Base-by-base conservation (phyloP, 257 asterid species). In the Eucommia ulmoides region DNA sequence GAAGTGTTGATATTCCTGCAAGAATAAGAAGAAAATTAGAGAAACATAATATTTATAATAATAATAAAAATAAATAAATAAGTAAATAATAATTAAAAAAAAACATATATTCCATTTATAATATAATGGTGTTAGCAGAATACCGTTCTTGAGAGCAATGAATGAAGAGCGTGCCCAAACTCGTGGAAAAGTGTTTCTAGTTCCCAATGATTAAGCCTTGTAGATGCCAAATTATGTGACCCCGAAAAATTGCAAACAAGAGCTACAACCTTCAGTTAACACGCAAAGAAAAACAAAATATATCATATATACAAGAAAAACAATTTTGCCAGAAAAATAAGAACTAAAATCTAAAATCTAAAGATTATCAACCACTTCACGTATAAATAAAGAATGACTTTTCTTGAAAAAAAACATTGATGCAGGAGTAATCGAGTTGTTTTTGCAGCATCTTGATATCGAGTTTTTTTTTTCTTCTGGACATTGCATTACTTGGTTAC, bases 161-260 rank as follows among this genome's bases (percentile, higher is more conserved):
- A 89, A 79, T 89, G 98, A 56, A 89, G 93, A 55, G 98, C 96
- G 63, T 89, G 98, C 25, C 98, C 98, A 63, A 85, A 89, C 68
- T 89, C 98, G 55, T 89, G 98, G 69, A 89, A 85, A 52, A 89
- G 92, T 35, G 96, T 89, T 71, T 89, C 96, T 41, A 89, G 81
- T 60, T 89, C 94, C 63, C 82, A 77, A 72, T 89, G 98, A 59
- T 79, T 87, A 67, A 89, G 96, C 56, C 62, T 69, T 58, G 59
- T 76, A 23, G 87, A 66, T 33, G 70, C 62, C 47, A 73, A 72
- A 60, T 61, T 76, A n/a, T 21, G 48, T 50, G 79, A 62, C 22
- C 98, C 79, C 15, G 79, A 61, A 71, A 89, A 89, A 73, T 77
- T 86, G 88, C 98, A 89, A 65, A 89, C 96, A 55, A 89, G 93